A percentile compares a stretch with the other conserved stretches of the same genome.
Evolutionary conservation across 1,139 yeast species (phyloP).

Genomic region (Pichia sp.): DNA sequence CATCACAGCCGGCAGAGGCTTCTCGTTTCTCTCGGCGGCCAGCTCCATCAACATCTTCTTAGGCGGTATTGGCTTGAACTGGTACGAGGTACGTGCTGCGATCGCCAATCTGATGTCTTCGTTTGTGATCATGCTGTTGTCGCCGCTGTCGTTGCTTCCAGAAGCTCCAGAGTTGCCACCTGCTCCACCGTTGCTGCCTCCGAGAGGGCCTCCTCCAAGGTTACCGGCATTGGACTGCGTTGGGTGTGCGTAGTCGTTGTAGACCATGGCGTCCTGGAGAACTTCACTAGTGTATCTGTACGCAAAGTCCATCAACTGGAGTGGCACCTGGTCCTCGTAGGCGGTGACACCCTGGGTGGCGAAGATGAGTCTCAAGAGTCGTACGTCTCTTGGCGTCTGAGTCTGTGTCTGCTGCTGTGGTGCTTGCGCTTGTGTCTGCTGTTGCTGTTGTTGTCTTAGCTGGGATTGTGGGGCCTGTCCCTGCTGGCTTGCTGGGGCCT

Average conservation of each 20-base stretch:
- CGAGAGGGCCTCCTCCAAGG: slow-evolving; percentile 26
- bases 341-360: slow-evolving; percentile 93
- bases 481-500: no score
- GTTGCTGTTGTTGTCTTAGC: background rate
- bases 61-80: slow-evolving; percentile 91
- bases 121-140: slow-evolving; percentile 46
- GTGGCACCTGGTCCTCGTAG: slow-evolving; percentile 93
- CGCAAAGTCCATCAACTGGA: slow-evolving; percentile 96
- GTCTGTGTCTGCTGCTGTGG: background rate
- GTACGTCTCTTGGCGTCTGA: slow-evolving; percentile 75
- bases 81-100: slow-evolving; percentile 90
- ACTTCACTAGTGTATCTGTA: slow-evolving; percentile 85
- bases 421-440: background rate
- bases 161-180: background rate
- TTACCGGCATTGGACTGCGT: slow-evolving; percentile 36
- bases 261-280: slow-evolving; percentile 82
- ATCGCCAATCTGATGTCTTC: slow-evolving; percentile 93
- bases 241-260: slow-evolving; percentile 74
- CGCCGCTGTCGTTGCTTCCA: background rate
- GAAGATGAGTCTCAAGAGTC: slow-evolving; percentile 82
- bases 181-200: slow-evolving; percentile 2
- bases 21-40: slow-evolving; percentile 89
- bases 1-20: slow-evolving; percentile 87
- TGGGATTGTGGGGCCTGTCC: background rate
- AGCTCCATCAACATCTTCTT: slow-evolving; percentile 86